Percentiles rank a stretch among this genome's conserved stretches.
phyloP scores from a whole-genome alignment of 306 rosid species.

The Castanospermum australe region DNA sequence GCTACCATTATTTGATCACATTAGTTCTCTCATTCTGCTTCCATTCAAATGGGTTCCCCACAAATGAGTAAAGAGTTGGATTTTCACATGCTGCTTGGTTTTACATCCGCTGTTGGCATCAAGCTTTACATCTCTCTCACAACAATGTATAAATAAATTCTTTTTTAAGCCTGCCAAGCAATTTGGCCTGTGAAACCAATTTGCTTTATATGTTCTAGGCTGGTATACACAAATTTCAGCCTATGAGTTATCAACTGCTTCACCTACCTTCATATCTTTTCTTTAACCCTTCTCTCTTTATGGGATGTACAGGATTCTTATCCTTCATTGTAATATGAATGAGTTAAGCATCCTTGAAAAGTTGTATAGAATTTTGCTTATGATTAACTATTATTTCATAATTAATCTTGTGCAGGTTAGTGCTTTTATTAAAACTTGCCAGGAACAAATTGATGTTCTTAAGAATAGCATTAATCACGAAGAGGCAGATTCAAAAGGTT shows the following conservation, averaged over 20 bases:
- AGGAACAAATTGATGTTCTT: slow-evolving; percentile 83
- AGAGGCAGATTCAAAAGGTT: slow-evolving; percentile 71
- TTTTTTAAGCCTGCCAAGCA: slow-evolving; percentile 4
- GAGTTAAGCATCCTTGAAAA: slow-evolving; percentile 19
- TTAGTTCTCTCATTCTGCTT: neutral
- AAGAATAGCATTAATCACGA: slow-evolving; percentile 78
- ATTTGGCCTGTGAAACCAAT: slow-evolving; percentile 6
- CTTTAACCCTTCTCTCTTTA: neutral
- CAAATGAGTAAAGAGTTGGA: slow-evolving; percentile 4
- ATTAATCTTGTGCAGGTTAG: slow-evolving; percentile 62
- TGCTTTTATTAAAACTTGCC: slow-evolving; percentile 89
- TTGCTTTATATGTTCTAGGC: neutral
- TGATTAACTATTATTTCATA: slow-evolving; percentile 16
- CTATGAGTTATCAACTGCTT: neutral
- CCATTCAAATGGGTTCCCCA: neutral
- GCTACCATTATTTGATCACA: neutral
- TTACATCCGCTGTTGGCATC: slow-evolving; percentile 3
- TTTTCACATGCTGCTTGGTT: neutral
- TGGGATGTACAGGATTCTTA: neutral
- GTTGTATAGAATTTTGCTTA: neutral
- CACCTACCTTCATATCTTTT: neutral
- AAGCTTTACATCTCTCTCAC: neutral
- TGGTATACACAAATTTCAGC: neutral
- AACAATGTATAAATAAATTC: neutral
- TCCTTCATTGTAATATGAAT: slow-evolving; percentile 2